A percentile compares a stretch with the other conserved stretches of the same genome.
Conservation (phyloP, 768 basidiomycete species). For the Xanthoconium stramineum region DNA sequence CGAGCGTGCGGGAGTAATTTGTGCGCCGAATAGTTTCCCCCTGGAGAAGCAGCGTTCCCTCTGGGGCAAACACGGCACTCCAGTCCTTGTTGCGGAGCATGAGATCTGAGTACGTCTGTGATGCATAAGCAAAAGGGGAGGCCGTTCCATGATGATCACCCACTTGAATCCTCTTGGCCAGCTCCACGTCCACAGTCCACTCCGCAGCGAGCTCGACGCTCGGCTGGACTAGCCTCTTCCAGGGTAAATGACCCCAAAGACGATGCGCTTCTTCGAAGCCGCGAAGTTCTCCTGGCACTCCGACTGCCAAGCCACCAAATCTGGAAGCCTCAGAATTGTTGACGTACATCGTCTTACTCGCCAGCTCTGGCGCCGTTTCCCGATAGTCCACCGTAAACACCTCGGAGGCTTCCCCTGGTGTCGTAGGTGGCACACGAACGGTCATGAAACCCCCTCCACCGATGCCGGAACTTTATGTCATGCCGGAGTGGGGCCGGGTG, state of each 20-base stretch:
- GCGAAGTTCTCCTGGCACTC: constrained; percentile 85
- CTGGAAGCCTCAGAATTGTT: constrained; percentile 48
- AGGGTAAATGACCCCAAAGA: constrained; percentile 78
- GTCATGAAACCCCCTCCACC: constrained; percentile 90
- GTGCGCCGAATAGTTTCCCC: constrained; percentile 72
- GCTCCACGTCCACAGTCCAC: constrained; percentile 77
- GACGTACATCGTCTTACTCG: constrained; percentile 77
- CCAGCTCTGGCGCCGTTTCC: constrained; percentile 74
- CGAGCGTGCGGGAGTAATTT: constrained; percentile 77
- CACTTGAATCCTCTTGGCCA: constrained; percentile 71
- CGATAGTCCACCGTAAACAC: constrained; percentile 83
- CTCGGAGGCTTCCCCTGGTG: constrained; percentile 44
- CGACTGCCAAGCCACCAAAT: constrained; percentile 84
- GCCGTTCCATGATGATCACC: constrained; percentile 19
- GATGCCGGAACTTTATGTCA: constrained; percentile 59
- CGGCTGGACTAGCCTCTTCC: constrained; percentile 76
- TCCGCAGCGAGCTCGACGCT: constrained; percentile 70
- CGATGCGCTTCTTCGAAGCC: constrained; percentile 83
- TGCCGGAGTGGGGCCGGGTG: neutral
- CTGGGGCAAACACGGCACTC: constrained; percentile 78
- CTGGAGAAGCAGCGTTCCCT: constrained; percentile 64
- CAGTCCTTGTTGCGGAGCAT: constrained; percentile 73
- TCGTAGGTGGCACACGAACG: constrained; percentile 64
- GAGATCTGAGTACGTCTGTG: constrained; percentile 44
- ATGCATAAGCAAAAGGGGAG: neutral